These are phyloP conservation scores for Pythium utonaiense DNA, from an alignment of 352 stramenopile species.

Conservation along the genomic window DNA sequence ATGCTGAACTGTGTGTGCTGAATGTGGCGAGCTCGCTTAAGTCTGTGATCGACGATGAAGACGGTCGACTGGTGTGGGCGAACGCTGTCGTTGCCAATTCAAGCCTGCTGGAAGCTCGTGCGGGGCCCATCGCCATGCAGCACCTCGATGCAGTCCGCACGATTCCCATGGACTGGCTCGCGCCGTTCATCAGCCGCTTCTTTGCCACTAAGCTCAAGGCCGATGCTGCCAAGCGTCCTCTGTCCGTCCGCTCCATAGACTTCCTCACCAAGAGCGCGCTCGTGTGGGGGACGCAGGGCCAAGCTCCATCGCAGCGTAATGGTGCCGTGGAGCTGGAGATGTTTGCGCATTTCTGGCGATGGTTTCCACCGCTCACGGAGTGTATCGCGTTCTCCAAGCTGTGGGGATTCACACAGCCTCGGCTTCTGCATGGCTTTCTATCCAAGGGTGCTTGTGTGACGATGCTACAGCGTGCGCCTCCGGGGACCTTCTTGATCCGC, in stretches of 20 bases:
- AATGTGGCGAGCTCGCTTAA: slow-evolving; percentile 56
- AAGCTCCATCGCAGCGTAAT: slow-evolving; percentile 33
- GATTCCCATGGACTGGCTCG: slow-evolving; percentile 61
- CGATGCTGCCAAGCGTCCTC: slow-evolving; percentile 57
- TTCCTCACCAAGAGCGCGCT: slow-evolving; percentile 72
- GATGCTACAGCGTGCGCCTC: slow-evolving; percentile 63
- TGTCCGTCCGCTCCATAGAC: slow-evolving; percentile 73
- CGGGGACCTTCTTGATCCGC: slow-evolving; percentile 73
- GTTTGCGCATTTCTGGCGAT: slow-evolving; percentile 73
- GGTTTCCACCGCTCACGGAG: slow-evolving; percentile 66
- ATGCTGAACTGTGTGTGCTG: slow-evolving; percentile 45
- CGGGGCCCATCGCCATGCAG: slow-evolving; percentile 32
- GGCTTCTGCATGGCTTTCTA: slow-evolving; percentile 75
- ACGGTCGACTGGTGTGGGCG: slow-evolving; percentile 65
- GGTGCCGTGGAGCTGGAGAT: slow-evolving; percentile 57
- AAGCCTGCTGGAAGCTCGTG: slow-evolving; percentile 13
- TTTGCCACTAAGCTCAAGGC: slow-evolving; percentile 72
- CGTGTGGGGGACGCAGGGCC: slow-evolving; percentile 45
- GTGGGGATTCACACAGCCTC: slow-evolving; percentile 71
- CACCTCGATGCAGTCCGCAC: slow-evolving; percentile 34
- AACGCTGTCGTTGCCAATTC: slow-evolving; percentile 53
- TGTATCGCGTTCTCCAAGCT: slow-evolving; percentile 58
- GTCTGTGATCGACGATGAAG: slow-evolving; percentile 32
- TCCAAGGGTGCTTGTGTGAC: slow-evolving; percentile 76
- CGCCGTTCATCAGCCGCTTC: slow-evolving; percentile 66